phyloP scores from a whole-genome alignment of 371 early-diverging fungal genomes.

The Phascolomyces articulosus region DNA sequence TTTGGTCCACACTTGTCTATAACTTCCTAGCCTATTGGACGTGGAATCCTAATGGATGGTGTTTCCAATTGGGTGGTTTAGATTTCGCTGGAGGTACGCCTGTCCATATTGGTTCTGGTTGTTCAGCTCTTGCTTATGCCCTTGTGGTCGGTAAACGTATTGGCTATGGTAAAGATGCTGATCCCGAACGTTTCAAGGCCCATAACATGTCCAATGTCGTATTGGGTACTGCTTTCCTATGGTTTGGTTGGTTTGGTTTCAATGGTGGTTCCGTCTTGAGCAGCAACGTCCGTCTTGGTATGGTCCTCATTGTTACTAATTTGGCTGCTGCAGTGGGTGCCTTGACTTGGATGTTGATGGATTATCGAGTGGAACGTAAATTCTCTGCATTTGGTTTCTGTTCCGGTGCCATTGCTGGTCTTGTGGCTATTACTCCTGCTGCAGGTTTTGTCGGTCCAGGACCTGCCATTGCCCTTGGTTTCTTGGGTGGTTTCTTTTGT shows the following conservation, averaged over 20 bases:
- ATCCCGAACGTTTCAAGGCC: slow-evolving; percentile 65
- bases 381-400: slow-evolving; percentile 89
- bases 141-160: slow-evolving; percentile 78
- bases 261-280: slow-evolving; percentile 85
- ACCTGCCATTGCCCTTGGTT: slow-evolving; percentile 79
- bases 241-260: slow-evolving; percentile 89
- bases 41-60: slow-evolving; percentile 86
- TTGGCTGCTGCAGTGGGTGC: slow-evolving; percentile 83
- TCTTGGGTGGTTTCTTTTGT: slow-evolving; percentile 71
- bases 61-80: slow-evolving; percentile 66
- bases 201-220: slow-evolving; percentile 90
- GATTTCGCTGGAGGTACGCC: slow-evolving; percentile 94
- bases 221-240: slow-evolving; percentile 82
- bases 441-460: slow-evolving; percentile 86
- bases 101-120: slow-evolving; percentile 89
- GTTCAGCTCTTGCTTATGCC: slow-evolving; percentile 86
- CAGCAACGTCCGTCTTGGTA: slow-evolving; percentile 79
- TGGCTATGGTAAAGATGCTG: slow-evolving; percentile 35
- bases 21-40: slow-evolving; percentile 89
- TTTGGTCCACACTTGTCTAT: slow-evolving; percentile 92
- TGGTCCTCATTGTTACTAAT: slow-evolving; percentile 85
- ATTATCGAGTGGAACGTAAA: slow-evolving; percentile 75
- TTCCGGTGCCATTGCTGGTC: slow-evolving; percentile 89
- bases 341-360: slow-evolving; percentile 81
- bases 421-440: slow-evolving; percentile 91